Percentiles rank a stretch among this genome's conserved stretches.
Evolutionary conservation across 495 filamentous ascomycete genomes (phyloP).

Genomic region (Penicillium argentinense): DNA sequence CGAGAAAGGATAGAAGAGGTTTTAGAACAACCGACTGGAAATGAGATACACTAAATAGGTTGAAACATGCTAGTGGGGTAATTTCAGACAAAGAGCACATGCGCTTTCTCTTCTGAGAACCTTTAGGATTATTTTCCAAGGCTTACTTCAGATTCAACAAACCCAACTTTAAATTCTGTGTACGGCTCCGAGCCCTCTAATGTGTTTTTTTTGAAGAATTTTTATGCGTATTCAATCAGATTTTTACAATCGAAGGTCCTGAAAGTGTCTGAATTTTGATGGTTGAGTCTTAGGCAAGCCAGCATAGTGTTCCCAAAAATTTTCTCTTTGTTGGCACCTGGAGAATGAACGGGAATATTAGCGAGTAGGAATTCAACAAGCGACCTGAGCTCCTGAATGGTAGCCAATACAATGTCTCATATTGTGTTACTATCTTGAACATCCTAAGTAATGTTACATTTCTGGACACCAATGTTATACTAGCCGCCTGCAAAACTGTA

Average conservation of each 20-base stretch:
- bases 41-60: neutral
- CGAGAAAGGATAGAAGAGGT: neutral
- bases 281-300: no score
- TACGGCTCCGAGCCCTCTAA: neutral
- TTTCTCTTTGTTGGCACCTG: constrained; percentile 20
- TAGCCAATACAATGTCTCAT: neutral
- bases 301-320: constrained; percentile 5
- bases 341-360: constrained; percentile 1
- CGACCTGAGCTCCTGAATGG: neutral
- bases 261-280: no score
- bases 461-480: neutral
- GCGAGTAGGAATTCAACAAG: neutral
- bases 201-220: neutral
- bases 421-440: constrained; percentile 8
- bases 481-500: constrained; percentile 8
- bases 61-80: neutral
- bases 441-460: constrained; percentile 12
- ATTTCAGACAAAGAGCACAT: neutral
- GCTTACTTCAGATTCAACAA: neutral
- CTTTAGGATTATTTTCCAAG: neutral
- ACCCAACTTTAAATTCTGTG: neutral
- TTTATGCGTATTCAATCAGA: no score
- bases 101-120: neutral
- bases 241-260: no score
- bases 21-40: neutral